Evolutionary conservation across 345 rosid genomes (phyloP).

Genomic region (Mallotus nudiflorus): DNA sequence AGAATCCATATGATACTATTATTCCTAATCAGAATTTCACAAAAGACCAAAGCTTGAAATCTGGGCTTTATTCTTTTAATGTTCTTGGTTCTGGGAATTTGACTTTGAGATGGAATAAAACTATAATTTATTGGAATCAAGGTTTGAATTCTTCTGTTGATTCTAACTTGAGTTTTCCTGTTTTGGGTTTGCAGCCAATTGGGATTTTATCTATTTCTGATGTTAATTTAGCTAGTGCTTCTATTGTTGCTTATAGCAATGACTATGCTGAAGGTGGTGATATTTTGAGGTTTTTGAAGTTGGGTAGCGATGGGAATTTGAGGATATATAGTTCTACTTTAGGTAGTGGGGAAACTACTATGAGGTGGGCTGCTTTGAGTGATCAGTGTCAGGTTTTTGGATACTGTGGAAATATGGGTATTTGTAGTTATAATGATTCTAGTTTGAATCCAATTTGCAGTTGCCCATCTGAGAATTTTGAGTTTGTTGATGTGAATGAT

Average conservation of each 20-base stretch:
- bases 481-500: constrained; percentile 45
- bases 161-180: constrained; percentile 46
- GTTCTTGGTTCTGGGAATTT: constrained; percentile 46
- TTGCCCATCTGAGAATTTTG: constrained; percentile 70
- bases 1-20: constrained; percentile 45
- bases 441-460: constrained; percentile 43
- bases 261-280: constrained; percentile 57
- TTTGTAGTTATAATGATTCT: constrained; percentile 51
- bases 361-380: constrained; percentile 54
- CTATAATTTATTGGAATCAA: constrained; percentile 43
- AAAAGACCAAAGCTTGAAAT: constrained; percentile 23
- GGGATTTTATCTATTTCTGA: constrained; percentile 54
- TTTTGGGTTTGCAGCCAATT: constrained; percentile 37
- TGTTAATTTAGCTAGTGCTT: constrained; percentile 21
- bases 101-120: constrained; percentile 52
- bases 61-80: constrained; percentile 49
- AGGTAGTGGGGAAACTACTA: constrained; percentile 24
- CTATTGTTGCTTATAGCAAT: constrained; percentile 45
- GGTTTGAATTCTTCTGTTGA: constrained; percentile 48
- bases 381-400: constrained; percentile 71
- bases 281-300: constrained; percentile 52
- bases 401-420: constrained; percentile 63
- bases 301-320: constrained; percentile 66
- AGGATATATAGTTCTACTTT: constrained; percentile 47
- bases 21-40: constrained; percentile 53